Evolutionary conservation across 75 land plant genomes (phyloP).

Genomic region (Ceratopteris richardii): DNA sequence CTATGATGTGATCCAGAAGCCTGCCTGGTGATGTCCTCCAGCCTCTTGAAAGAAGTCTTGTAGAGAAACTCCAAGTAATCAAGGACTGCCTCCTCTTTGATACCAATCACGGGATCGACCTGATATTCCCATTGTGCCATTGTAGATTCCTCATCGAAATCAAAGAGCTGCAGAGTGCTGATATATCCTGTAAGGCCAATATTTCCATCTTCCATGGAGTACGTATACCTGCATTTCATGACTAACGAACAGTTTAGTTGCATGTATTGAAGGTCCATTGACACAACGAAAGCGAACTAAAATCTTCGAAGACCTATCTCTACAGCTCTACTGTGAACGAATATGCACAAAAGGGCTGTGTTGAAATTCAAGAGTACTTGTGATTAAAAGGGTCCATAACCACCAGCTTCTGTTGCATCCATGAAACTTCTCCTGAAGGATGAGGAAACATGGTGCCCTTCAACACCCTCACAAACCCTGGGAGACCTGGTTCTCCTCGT

Average conservation of each 20-base stretch:
- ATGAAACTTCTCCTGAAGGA: conserved; percentile 32
- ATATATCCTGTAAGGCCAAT: conserved; percentile 32
- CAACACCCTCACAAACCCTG: conserved; percentile 33
- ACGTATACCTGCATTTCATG: conserved; percentile 13
- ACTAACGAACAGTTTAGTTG: no score
- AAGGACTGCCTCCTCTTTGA: conserved; percentile 15
- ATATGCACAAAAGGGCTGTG: no score
- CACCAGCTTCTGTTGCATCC: conserved; percentile 38
- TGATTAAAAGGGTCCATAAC: conserved; percentile 18
- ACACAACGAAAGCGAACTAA: no score
- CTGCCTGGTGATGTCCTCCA: background rate
- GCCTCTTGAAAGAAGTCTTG: conserved; percentile 1
- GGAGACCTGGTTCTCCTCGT: conserved; percentile 24
- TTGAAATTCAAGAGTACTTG: no score
- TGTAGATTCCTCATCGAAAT: conserved; percentile 26
- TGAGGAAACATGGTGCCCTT: conserved; percentile 37
- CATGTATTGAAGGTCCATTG: no score
- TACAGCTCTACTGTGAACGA: no score
- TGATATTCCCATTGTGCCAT: conserved; percentile 29
- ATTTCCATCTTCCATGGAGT: conserved; percentile 34
- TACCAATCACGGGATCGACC: conserved; percentile 19
- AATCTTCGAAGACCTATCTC: no score
- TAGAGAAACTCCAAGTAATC: conserved; percentile 24
- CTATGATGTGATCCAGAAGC: no score
- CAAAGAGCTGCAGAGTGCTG: conserved; percentile 22